phyloP scores from a whole-genome alignment of 805 yeast species.

The Spathaspora hagerdaliae region DNA sequence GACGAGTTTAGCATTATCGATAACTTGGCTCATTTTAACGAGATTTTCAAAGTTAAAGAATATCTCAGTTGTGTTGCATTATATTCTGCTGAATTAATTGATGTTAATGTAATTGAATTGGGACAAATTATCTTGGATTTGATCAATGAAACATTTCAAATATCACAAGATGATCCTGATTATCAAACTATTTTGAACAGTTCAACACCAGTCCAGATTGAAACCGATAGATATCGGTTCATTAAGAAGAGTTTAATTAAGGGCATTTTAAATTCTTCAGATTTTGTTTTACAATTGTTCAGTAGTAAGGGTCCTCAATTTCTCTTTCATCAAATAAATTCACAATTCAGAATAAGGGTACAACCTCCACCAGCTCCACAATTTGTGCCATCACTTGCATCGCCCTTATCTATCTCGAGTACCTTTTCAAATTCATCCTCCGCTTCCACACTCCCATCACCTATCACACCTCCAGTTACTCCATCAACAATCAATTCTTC shows the following conservation, averaged over 20 bases:
- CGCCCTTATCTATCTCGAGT: conserved; percentile 1
- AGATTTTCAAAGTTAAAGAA: conserved; percentile 45
- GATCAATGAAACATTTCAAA: conserved; percentile 25
- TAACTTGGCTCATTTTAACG: conserved; percentile 10
- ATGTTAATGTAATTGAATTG: conserved; percentile 23
- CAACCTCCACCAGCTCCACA: conserved; percentile 4
- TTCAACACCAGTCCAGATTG: conserved; percentile 5
- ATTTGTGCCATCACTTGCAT: background rate
- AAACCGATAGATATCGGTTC: conserved; percentile 13
- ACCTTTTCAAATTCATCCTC: conserved; percentile 1
- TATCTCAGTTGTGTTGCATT: conserved; percentile 47
- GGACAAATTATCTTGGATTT: conserved; percentile 29
- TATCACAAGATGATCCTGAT: conserved; percentile 15
- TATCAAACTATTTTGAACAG: conserved; percentile 20
- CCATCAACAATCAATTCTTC: background rate
- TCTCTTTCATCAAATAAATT: conserved; percentile 16
- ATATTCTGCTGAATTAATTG: conserved; percentile 44
- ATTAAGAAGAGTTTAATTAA: conserved; percentile 24
- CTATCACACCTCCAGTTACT: conserved; percentile 1
- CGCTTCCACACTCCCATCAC: conserved; percentile 4
- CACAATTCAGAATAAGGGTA: conserved; percentile 9
- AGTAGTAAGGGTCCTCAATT: conserved; percentile 27
- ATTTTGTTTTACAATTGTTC: conserved; percentile 23
- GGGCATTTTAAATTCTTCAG: conserved; percentile 24
- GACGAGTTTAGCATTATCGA: conserved; percentile 30